phyloP scores from a whole-genome alignment of 495 filamentous ascomycete genomes.

The Aspergillus egyptiacus region DNA sequence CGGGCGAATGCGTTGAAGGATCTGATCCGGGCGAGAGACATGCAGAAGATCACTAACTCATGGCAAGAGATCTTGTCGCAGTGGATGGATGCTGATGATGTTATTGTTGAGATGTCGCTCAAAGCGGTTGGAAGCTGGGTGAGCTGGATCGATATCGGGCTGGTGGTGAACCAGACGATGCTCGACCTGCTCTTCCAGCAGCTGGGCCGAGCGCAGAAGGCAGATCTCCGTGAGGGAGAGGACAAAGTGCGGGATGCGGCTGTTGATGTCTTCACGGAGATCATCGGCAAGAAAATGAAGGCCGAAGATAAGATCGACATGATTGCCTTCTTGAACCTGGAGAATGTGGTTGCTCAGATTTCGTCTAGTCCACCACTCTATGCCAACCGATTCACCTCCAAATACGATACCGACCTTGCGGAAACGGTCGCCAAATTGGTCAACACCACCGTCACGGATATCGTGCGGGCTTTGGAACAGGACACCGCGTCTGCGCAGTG shows the following conservation, averaged over 20 bases:
- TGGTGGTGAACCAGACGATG: slow-evolving; percentile 84
- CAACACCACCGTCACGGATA: slow-evolving; percentile 78
- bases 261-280: slow-evolving; percentile 89
- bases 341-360: slow-evolving; percentile 72
- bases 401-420: slow-evolving; percentile 90
- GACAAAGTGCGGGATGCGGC: slow-evolving; percentile 79
- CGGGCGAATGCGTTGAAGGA: slow-evolving; percentile 85
- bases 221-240: slow-evolving; percentile 47
- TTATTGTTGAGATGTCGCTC: slow-evolving; percentile 76
- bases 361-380: slow-evolving; percentile 71
- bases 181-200: slow-evolving; percentile 76
- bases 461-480: slow-evolving; percentile 68
- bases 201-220: slow-evolving; percentile 53
- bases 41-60: slow-evolving; percentile 73
- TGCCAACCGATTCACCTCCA: slow-evolving; percentile 67
- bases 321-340: slow-evolving; percentile 83
- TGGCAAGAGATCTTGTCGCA: slow-evolving; percentile 87
- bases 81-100: slow-evolving; percentile 69
- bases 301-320: slow-evolving; percentile 85
- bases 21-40: slow-evolving; percentile 74
- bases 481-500: slow-evolving; percentile 51
- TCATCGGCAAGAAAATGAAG: slow-evolving; percentile 97
- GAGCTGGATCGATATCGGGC: slow-evolving; percentile 92
- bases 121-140: slow-evolving; percentile 91
- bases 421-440: slow-evolving; percentile 94